phyloP scores from a whole-genome alignment of 148 eudicot species.

The Fagopyrum tataricum region DNA sequence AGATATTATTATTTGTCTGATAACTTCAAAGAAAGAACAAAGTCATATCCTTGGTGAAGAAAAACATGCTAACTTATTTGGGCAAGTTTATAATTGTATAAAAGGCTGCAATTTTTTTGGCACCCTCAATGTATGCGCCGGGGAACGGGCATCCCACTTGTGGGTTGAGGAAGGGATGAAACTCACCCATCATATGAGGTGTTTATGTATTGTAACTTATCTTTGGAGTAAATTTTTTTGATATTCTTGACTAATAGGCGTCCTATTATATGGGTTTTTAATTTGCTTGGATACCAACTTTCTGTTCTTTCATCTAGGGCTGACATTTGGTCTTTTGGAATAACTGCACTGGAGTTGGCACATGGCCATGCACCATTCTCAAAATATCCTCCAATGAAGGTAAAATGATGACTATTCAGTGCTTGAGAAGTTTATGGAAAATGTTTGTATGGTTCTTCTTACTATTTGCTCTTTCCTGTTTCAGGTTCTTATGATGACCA shows the following conservation, averaged over 20 bases:
- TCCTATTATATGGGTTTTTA: not conserved
- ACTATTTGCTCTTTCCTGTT: slow-evolving; percentile 7
- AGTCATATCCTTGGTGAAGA: no score
- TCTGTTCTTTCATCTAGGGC: slow-evolving; percentile 42
- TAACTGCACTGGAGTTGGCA: slow-evolving; percentile 96
- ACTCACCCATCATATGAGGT: not conserved
- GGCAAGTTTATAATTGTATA: no score
- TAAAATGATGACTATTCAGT: slow-evolving; percentile 16
- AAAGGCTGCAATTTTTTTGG: no score
- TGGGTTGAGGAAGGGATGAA: not conserved
- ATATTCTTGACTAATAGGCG: no score
- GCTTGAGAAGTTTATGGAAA: not conserved
- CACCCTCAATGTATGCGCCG: no score
- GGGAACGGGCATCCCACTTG: no score
- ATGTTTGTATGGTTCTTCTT: not conserved
- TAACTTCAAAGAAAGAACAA: no score
- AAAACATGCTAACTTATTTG: no score
- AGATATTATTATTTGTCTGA: no score
- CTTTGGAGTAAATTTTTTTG: not conserved
- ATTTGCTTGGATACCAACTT: not conserved
- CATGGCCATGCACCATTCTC: slow-evolving; percentile 99
- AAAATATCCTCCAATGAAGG: slow-evolving; percentile 99
- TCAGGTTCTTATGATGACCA: slow-evolving; percentile 94
- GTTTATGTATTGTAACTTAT: no score
- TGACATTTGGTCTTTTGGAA: slow-evolving; percentile 99